Conservation (phyloP, 352 stramenopile genomes). For the Paralagenidium karlingii region DNA sequence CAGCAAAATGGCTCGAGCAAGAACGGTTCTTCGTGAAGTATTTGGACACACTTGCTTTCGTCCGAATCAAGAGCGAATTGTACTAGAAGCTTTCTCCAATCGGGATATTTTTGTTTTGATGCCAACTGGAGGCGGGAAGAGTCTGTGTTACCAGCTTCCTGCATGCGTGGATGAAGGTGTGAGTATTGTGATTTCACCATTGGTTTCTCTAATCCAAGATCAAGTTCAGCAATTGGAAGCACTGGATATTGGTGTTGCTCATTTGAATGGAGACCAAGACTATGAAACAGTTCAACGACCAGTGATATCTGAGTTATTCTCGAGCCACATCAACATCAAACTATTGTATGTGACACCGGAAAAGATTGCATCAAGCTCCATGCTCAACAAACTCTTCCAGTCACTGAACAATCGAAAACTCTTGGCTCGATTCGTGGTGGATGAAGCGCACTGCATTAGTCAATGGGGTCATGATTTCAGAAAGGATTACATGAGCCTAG, state of each 20-base stretch:
- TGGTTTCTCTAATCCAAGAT: slow-evolving; percentile 99
- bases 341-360: slow-evolving; percentile 98
- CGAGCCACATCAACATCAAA: slow-evolving; percentile 84
- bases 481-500: slow-evolving; percentile 95
- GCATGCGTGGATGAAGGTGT: slow-evolving; percentile 85
- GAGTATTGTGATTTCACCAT: slow-evolving; percentile 95
- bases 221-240: slow-evolving; percentile 98
- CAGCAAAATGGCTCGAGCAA: slow-evolving; percentile 57
- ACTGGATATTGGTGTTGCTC: slow-evolving; percentile 81
- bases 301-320: slow-evolving; percentile 83
- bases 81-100: slow-evolving; percentile 86
- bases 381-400: slow-evolving; percentile 80
- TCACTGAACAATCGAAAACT: slow-evolving; percentile 59
- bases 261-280: slow-evolving; percentile 80
- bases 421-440: slow-evolving; percentile 95
- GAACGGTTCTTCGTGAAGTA: slow-evolving; percentile 65
- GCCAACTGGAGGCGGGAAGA: slow-evolving; percentile 98
- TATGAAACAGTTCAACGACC: slow-evolving; percentile 75
- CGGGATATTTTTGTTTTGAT: slow-evolving; percentile 98
- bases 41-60: slow-evolving; percentile 96
- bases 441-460: slow-evolving; percentile 95
- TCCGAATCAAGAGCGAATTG: slow-evolving; percentile 89
- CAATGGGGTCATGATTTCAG: slow-evolving; percentile 99
- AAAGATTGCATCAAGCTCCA: slow-evolving; percentile 86
- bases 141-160: slow-evolving; percentile 95